Evolutionary conservation across 108 stramenopile species (phyloP).

Genomic region (Skeletonema tropicum): DNA sequence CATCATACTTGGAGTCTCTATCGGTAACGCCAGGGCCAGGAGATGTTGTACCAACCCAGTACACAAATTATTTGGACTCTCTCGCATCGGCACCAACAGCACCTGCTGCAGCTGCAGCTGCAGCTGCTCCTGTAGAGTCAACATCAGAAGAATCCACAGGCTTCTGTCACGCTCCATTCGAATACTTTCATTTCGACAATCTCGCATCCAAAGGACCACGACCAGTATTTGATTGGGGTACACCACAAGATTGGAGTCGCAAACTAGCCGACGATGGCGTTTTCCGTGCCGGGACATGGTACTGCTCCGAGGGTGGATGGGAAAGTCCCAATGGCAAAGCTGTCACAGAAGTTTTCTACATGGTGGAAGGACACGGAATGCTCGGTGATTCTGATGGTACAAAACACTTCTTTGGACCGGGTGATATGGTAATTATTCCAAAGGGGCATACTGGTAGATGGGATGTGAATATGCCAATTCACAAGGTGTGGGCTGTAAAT

Average conservation of each 20-base stretch:
- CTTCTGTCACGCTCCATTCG: constrained; percentile 3
- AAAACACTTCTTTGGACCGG: constrained; percentile 68
- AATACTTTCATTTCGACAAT: constrained; percentile 54
- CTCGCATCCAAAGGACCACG: constrained; percentile 64
- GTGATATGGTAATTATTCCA: constrained; percentile 77
- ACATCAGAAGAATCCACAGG: constrained; percentile 1
- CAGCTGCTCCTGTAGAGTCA: neutral
- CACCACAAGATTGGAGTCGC: constrained; percentile 60
- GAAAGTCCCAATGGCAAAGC: constrained; percentile 51
- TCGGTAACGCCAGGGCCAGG: neutral
- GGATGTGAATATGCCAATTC: constrained; percentile 67
- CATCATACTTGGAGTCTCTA: neutral
- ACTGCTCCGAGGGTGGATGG: constrained; percentile 73
- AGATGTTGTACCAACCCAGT: neutral
- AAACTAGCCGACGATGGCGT: constrained; percentile 35
- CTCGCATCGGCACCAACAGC: neutral
- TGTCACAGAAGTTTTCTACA: constrained; percentile 70
- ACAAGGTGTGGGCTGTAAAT: constrained; percentile 77
- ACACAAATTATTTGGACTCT: constrained; percentile 2
- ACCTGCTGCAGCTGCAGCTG: neutral
- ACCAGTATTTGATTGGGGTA: constrained; percentile 53
- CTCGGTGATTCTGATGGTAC: constrained; percentile 61
- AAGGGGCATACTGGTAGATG: constrained; percentile 74
- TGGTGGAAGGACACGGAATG: constrained; percentile 63
- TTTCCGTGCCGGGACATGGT: constrained; percentile 63